Evolutionary conservation across 2,329 filamentous ascomycete genomes (phyloP).

Genomic region (Fusarium nodosum): DNA sequence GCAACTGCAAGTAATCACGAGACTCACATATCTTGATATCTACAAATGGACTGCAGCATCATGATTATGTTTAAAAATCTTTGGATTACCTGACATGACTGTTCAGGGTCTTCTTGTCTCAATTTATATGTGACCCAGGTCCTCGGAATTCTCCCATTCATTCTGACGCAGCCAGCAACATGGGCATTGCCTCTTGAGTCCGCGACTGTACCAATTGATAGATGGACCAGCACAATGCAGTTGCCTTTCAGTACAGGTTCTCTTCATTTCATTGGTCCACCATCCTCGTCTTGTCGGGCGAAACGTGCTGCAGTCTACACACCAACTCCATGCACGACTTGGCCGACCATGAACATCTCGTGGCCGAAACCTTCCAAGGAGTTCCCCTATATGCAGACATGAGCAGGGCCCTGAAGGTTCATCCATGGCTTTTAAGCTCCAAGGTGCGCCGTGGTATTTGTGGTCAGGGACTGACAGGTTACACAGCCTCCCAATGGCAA

Average conservation of each 20-base stretch:
- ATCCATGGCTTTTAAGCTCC: background rate
- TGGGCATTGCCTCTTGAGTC: slow-evolving; percentile 45
- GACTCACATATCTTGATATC: background rate
- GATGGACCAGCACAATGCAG: slow-evolving; percentile 10
- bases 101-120: background rate
- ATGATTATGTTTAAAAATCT: background rate
- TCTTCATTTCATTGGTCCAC: slow-evolving; percentile 31
- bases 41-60: background rate
- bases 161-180: slow-evolving; percentile 23
- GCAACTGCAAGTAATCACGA: background rate
- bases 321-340: slow-evolving; percentile 39
- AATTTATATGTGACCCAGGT: background rate
- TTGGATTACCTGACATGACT: background rate
- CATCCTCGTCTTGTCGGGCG: slow-evolving; percentile 41
- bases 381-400: slow-evolving; percentile 28
- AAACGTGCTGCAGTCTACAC: slow-evolving; percentile 44
- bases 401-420: slow-evolving; percentile 2
- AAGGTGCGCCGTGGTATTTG: slow-evolving; percentile 19
- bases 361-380: slow-evolving; percentile 38
- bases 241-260: background rate
- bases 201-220: slow-evolving; percentile 35
- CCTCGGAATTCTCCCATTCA: background rate
- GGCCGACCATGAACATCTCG: slow-evolving; percentile 29
- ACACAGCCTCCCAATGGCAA: slow-evolving; percentile 36
- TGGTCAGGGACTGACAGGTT: slow-evolving; percentile 37